Conservation (phyloP, 768 basidiomycete genomes). For the Amyloporia xantha region DNA sequence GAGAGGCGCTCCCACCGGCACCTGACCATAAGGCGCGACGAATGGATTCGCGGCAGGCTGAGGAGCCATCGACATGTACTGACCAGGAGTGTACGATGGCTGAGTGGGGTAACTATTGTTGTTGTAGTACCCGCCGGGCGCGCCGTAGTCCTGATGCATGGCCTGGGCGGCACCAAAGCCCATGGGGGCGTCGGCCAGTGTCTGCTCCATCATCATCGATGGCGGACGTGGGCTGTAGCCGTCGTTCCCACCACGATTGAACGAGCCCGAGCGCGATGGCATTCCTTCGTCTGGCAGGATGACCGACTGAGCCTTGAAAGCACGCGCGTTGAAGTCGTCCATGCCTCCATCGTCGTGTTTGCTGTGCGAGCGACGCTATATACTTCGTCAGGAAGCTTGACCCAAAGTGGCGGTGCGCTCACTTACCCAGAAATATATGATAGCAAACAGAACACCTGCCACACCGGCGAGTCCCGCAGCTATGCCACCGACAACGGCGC, state of each 20-base stretch:
- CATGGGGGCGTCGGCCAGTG: constrained; percentile 19
- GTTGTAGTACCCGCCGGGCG: constrained; percentile 10
- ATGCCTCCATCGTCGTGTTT: constrained; percentile 29
- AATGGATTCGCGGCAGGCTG: constrained; percentile 31
- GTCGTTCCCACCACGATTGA: constrained; percentile 23
- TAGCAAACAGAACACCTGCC: constrained; percentile 24
- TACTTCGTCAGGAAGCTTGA: neutral
- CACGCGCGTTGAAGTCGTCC: constrained; percentile 42
- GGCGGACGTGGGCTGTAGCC: constrained; percentile 53
- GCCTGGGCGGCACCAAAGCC: neutral
- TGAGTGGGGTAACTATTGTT: constrained; percentile 10
- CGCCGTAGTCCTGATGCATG: neutral
- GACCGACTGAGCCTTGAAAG: constrained; percentile 62
- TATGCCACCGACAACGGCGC: constrained; percentile 29
- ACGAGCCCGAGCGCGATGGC: constrained; percentile 29
- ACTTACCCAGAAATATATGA: constrained; percentile 32
- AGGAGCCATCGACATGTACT: constrained; percentile 19
- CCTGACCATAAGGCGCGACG: constrained; percentile 33
- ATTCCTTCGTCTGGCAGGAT: constrained; percentile 43
- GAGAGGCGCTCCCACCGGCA: constrained; percentile 30
- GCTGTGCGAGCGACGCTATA: constrained; percentile 20
- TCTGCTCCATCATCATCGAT: constrained; percentile 55
- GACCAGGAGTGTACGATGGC: constrained; percentile 31
- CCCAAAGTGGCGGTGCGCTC: neutral
- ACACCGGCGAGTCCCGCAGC: constrained; percentile 29